Percentiles rank a stretch among this genome's conserved stretches.
Conservation (phyloP, 768 basidiomycete species). For the Paxillus rubicundulus region DNA sequence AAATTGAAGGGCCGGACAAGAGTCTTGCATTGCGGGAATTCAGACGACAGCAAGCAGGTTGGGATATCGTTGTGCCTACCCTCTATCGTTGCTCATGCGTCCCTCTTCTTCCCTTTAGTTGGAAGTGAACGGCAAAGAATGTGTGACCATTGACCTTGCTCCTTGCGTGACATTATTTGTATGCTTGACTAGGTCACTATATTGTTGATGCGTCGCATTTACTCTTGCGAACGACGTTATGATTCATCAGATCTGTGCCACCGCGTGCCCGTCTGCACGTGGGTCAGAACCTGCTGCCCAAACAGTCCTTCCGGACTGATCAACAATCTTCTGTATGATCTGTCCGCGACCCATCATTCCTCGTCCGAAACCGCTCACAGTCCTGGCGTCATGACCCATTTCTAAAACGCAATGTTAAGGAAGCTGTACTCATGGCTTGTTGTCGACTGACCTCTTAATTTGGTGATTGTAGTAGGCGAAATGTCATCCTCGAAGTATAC, state of each 20-base stretch:
- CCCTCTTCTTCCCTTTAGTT: constrained; percentile 34
- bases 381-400: constrained; percentile 86
- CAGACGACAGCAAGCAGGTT: constrained; percentile 62
- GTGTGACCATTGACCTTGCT: constrained; percentile 42
- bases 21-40: constrained; percentile 85
- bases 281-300: constrained; percentile 96
- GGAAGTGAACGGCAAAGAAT: constrained; percentile 65
- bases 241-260: constrained; percentile 65
- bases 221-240: no score
- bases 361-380: constrained; percentile 57
- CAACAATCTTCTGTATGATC: constrained; percentile 78
- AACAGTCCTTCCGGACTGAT: constrained; percentile 65
- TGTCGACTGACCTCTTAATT: constrained; percentile 57
- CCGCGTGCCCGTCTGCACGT: constrained; percentile 85
- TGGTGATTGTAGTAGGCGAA: constrained; percentile 53
- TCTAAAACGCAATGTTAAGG: constrained; percentile 37
- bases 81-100: not conserved
- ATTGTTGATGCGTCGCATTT: not conserved
- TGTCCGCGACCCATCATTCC: constrained; percentile 81
- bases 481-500: constrained; percentile 91
- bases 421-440: not conserved
- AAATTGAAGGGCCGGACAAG: constrained; percentile 71
- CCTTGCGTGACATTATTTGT: not conserved
- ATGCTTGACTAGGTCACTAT: constrained; percentile 3
- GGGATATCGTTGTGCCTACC: constrained; percentile 12